Percentiles rank a stretch among this genome's conserved stretches.
Evolutionary conservation across 2,329 filamentous ascomycete species (phyloP).

Genomic region (Fonsecaea pedrosoi): DNA sequence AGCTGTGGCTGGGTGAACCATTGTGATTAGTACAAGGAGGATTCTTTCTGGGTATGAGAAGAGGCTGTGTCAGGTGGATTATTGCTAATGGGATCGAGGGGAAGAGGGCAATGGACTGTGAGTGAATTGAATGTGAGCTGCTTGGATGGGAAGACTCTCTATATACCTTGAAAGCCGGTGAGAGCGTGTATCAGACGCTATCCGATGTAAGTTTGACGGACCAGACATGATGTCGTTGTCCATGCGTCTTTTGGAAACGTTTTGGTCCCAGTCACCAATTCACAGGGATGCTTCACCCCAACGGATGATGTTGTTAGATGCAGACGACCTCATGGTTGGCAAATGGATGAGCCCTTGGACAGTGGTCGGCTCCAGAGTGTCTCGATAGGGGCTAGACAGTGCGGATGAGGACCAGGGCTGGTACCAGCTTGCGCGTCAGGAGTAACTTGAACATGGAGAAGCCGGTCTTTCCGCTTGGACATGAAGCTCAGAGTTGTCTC

Average conservation of each 20-base stretch:
- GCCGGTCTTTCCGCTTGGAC: background rate
- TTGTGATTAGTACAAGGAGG: background rate
- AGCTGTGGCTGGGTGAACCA: constrained; percentile 17
- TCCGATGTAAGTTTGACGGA: background rate
- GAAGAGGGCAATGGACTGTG: background rate
- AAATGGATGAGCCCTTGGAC: constrained; percentile 6
- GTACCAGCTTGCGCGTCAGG: background rate
- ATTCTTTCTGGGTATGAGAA: background rate
- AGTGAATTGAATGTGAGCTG: background rate
- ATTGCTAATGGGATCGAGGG: background rate
- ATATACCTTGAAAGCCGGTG: background rate
- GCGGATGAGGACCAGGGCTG: background rate
- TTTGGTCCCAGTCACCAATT: background rate
- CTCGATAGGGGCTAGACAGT: background rate
- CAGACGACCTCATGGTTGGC: background rate
- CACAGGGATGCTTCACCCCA: background rate
- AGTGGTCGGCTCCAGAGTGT: background rate
- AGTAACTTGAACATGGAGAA: background rate
- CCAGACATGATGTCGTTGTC: background rate
- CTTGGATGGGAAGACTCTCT: background rate
- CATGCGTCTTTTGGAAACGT: background rate
- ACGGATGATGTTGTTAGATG: background rate
- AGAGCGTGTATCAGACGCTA: background rate
- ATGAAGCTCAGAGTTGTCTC: background rate
- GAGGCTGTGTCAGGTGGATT: background rate